Base-by-base conservation (phyloP, 768 basidiomycete genomes). In the Cystofilobasidium bisporidii region DNA sequence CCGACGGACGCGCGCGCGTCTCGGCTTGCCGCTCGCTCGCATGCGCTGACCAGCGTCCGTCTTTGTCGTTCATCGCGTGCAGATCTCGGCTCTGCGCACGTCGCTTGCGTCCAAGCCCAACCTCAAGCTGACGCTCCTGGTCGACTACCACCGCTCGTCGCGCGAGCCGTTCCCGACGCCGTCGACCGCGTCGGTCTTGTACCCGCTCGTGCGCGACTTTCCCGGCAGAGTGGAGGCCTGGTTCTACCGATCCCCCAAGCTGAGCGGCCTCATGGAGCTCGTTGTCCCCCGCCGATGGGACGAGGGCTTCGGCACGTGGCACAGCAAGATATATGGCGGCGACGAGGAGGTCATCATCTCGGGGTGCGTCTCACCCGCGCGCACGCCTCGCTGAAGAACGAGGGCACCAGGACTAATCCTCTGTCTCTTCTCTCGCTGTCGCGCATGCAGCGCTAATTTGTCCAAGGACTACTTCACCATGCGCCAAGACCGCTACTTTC, bases 261-360 rank as follows among this genome's bases (percentile, higher is more conserved):
- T 97, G 33, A 81, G 84, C 22, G 87, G 89, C 0, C 67, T 89
- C 32, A 80, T 89, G 76, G 83, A 88, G 36, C 82, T 81, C 64
- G 69, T 94, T 33, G 86, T 97, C 10, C 96, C 96, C 10, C 86
- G 88, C 28, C 82, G 96, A 63, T 96, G 91, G 78, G 94, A 99
- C 72, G 96, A 99, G 78, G 96, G 93, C 1, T 98, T 92, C 89
- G 94, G 93, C 0, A 91, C 93, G 1, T 97, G 93, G 93, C 96
- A 98, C 75, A 87, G 90, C 4, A 99, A 99, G 77, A 83, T 92
- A 65, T 99, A 99, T 74, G 91, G 91, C 24, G 86, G 83, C 0
- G 96, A 99, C 75, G 86, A 97, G 74, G 85, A 93, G 63, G 82
- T 99, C 50, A 85, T 99, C 76, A 85, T 99, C 69, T 90, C 85